Conservation (phyloP, 441 rosid species). For the Erodium trifolium region DNA sequence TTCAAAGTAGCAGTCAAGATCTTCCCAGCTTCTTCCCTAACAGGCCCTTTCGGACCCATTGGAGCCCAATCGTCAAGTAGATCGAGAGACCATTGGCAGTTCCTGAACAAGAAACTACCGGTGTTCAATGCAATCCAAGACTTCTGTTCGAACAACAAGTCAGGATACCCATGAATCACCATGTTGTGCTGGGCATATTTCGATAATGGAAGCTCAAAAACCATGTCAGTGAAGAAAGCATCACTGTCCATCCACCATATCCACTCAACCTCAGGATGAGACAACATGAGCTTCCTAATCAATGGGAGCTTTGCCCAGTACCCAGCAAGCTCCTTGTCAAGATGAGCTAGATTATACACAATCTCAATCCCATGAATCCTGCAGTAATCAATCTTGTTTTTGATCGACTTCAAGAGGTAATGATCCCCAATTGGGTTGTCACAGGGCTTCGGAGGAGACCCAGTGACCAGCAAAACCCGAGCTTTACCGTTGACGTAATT, state of each 20-base stretch:
- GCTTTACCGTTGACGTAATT: slow-evolving; percentile 57
- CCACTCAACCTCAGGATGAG: neutral
- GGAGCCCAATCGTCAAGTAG: slow-evolving; percentile 97
- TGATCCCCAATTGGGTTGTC: slow-evolving; percentile 94
- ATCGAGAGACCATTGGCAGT: slow-evolving; percentile 91
- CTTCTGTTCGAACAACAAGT: neutral
- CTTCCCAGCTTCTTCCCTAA: slow-evolving; percentile 89
- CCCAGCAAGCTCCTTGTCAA: slow-evolving; percentile 35
- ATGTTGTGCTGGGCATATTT: neutral
- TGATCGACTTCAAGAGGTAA: slow-evolving; percentile 70
- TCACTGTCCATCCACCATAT: slow-evolving; percentile 2
- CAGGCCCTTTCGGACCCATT: slow-evolving; percentile 80
- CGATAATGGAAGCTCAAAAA: neutral
- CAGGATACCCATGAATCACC: slow-evolving; percentile 1
- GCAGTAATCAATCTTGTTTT: slow-evolving; percentile 30
- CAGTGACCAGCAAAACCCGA: slow-evolving; percentile 66
- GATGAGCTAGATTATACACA: slow-evolving; percentile 92
- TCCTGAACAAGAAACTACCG: slow-evolving; percentile 41
- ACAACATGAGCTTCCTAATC: neutral
- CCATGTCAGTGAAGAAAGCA: neutral
- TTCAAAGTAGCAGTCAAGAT: slow-evolving; percentile 74
- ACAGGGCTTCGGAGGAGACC: slow-evolving; percentile 87
- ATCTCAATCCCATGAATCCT: slow-evolving; percentile 95
- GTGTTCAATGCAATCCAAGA: neutral
- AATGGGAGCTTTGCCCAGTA: neutral